phyloP scores from a whole-genome alignment of 2,329 filamentous ascomycete species.

The Cytospora paraplurivora region DNA sequence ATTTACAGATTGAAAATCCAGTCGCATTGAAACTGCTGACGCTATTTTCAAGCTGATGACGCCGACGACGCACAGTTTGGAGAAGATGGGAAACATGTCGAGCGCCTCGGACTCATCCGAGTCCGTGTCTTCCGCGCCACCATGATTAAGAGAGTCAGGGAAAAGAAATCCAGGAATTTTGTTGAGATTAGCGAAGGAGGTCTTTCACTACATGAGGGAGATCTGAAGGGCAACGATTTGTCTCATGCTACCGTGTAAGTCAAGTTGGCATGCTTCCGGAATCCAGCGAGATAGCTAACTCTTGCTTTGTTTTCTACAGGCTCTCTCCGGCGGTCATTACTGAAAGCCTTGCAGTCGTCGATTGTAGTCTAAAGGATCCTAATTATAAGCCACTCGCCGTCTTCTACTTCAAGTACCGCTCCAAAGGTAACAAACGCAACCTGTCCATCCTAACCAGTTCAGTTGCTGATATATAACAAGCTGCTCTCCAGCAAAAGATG shows the following conservation, averaged over 20 bases:
- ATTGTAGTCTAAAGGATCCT: not conserved
- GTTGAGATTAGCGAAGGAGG: not conserved
- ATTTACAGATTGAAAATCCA: not conserved
- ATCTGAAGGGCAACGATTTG: constrained; percentile 39
- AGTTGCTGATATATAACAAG: constrained; percentile 28
- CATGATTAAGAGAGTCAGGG: not conserved
- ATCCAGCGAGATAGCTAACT: no score
- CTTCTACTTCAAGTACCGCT: constrained; percentile 40
- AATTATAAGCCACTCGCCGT: constrained; percentile 33
- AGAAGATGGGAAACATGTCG: not conserved
- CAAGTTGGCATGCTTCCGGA: no score
- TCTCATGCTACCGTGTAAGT: constrained; percentile 32
- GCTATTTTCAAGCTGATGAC: not conserved
- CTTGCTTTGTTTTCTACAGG: no score
- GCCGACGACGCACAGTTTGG: constrained; percentile 9
- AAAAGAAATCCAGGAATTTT: not conserved
- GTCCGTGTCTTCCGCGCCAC: constrained; percentile 4
- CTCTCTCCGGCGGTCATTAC: no score
- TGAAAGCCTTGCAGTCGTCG: no score
- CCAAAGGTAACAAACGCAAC: constrained; percentile 30
- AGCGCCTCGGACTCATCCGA: constrained; percentile 6
- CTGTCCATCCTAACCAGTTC: not conserved
- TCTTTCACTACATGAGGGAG: constrained; percentile 35
- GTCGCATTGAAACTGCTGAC: no score
- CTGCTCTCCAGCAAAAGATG: constrained; percentile 37